These are phyloP conservation scores for Raphanus sativus DNA, from an alignment of 345 rosid species.

Conservation along the genomic window DNA sequence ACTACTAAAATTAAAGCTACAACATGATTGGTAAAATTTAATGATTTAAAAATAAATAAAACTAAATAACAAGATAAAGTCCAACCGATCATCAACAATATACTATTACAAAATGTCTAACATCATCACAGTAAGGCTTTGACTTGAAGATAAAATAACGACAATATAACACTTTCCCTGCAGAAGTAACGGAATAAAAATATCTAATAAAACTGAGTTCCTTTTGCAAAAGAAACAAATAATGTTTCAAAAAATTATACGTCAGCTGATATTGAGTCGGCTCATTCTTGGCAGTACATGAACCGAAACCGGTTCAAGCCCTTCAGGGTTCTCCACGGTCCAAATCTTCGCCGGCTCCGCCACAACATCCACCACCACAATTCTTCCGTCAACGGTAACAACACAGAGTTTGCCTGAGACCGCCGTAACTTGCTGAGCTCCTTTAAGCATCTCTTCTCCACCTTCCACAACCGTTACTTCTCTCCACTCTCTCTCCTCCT, in stretches of 20 bases:
- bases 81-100: too few species aligned
- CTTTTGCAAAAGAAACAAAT: slow-evolving; percentile 7
- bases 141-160: slow-evolving; percentile 22
- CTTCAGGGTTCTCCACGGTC: slow-evolving; percentile 45
- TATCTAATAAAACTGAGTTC: background rate
- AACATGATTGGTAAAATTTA: too few species aligned
- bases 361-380: slow-evolving; percentile 47
- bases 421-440: slow-evolving; percentile 45
- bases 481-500: slow-evolving; percentile 44
- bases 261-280: slow-evolving; percentile 29
- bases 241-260: background rate
- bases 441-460: slow-evolving; percentile 42
- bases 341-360: slow-evolving; percentile 42
- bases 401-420: slow-evolving; percentile 47
- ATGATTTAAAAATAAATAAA: too few species aligned
- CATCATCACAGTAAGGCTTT: background rate
- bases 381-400: slow-evolving; percentile 34
- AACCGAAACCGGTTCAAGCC: slow-evolving; percentile 47
- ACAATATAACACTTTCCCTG: slow-evolving; percentile 27
- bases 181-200: background rate
- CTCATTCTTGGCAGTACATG: slow-evolving; percentile 56
- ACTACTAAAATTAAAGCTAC: too few species aligned
- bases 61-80: too few species aligned
- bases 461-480: slow-evolving; percentile 33
- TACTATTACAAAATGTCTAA: too few species aligned